Percentiles rank a stretch among this genome's conserved stretches.
These are phyloP conservation scores for Epichloe hybrida DNA, from an alignment of 2,329 filamentous ascomycete genomes.

Conservation along the genomic window DNA sequence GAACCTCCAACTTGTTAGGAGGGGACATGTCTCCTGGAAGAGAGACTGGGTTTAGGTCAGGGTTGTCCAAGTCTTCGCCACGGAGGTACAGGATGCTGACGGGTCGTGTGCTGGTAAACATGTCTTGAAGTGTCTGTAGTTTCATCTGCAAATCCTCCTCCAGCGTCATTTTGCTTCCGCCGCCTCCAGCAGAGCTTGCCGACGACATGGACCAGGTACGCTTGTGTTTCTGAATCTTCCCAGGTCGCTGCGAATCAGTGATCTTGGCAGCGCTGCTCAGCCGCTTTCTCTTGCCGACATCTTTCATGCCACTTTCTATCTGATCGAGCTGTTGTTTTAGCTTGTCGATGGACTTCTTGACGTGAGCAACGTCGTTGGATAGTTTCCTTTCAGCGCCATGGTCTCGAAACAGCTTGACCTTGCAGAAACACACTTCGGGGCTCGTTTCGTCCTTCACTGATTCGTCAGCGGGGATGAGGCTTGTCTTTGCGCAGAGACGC, in stretches of 20 bases:
- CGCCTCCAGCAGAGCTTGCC: constrained; percentile 42
- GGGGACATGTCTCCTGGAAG: constrained; percentile 55
- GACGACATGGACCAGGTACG: constrained; percentile 93
- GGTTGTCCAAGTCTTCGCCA: constrained; percentile 66
- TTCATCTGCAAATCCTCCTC: constrained; percentile 72
- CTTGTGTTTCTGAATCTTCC: constrained; percentile 84
- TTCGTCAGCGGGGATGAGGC: constrained; percentile 42
- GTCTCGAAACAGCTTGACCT: constrained; percentile 92
- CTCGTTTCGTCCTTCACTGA: constrained; percentile 32
- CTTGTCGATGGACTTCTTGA: constrained; percentile 95
- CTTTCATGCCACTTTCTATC: constrained; percentile 52
- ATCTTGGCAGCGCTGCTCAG: constrained; percentile 33
- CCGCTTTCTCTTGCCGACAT: constrained; percentile 52
- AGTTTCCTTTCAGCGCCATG: constrained; percentile 92
- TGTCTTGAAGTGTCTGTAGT: constrained; percentile 65
- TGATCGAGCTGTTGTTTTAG: constrained; percentile 87
- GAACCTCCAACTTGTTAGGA: constrained; percentile 36
- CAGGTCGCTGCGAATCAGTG: constrained; percentile 45
- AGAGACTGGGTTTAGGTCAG: constrained; percentile 63
- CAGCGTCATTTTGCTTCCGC: constrained; percentile 32
- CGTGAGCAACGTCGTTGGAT: constrained; percentile 85
- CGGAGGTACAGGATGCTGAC: constrained; percentile 66
- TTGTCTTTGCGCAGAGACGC: constrained; percentile 81
- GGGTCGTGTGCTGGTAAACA: constrained; percentile 74
- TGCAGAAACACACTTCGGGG: constrained; percentile 80